Evolutionary conservation across 257 asterid genomes (phyloP), one percentile per base, ranked within the genome.

Genomic region (Orobanche coerulescens): DNA sequence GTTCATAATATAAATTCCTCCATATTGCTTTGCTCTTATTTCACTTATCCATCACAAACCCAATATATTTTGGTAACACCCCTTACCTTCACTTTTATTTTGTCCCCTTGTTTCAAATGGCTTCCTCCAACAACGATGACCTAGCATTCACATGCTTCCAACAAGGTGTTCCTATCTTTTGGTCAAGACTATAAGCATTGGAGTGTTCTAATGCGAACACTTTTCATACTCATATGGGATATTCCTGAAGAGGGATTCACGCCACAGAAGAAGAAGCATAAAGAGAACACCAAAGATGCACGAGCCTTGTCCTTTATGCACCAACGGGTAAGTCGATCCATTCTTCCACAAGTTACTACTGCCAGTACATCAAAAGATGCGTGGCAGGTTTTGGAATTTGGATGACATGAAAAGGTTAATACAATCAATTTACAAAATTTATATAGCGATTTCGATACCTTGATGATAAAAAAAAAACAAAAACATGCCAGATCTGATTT

Each of bases 271-370:
- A 62, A 20, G 7, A 12, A 50, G 40, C 20, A 64, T 39, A 64
- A 58, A 34, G 47, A 36, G 20, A 58, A 48, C 20, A 67, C 33
- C 4, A 33, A 43, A 31, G 60, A 67, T 67, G 72, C 66, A 31
- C 10, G 12, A 34, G 65, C 51, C 59, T 67, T 67, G 42, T 67
- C 72, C 11, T 46, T 46, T 57, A 67, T 46, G 65, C 60, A 67
- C 58, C 66, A 46, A 58, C 59, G 65, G 65, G 65, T 56, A 4
- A 44, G 28, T 30, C 49, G 64, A 12, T 66, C 64, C 3, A 55
- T 54, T 1, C 37, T 66, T 26, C 47, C 49, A 5, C 46, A 16
- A 1, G 28, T 65, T 1, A 53, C 31, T 2, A 11, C 15, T 24
- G 22, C 37, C 0, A 18, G 28, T 18, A 53, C 47, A 24, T 40